Evolutionary conservation across 208 protist species (phyloP).

Genomic region (Trypanosoma avium): DNA sequence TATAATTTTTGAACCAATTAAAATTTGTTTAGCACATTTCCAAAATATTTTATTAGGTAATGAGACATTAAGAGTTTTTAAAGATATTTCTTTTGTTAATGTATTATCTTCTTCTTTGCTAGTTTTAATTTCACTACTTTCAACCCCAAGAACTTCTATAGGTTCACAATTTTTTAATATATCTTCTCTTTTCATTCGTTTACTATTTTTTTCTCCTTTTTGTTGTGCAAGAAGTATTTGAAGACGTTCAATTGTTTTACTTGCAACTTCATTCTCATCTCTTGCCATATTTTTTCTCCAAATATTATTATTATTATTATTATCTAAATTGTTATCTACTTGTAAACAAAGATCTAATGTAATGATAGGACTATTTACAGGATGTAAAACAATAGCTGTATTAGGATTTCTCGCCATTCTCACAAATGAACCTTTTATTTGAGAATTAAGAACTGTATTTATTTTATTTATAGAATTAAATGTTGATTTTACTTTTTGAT

Average conservation of each 20-base stretch:
- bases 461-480: not conserved
- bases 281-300: constrained; percentile 76
- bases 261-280: constrained; percentile 49
- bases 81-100: not conserved
- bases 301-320: constrained; percentile 1
- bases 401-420: constrained; percentile 26
- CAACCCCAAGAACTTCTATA: constrained; percentile 46
- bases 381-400: constrained; percentile 31
- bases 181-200: constrained; percentile 40
- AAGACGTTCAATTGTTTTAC: constrained; percentile 76
- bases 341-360: constrained; percentile 36
- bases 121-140: constrained; percentile 9
- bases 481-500: not conserved
- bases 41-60: constrained; percentile 68
- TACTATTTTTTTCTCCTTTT: constrained; percentile 24
- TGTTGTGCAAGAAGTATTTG: constrained; percentile 61
- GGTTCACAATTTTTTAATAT: constrained; percentile 49
- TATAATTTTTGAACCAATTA: constrained; percentile 42
- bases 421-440: not conserved
- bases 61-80: constrained; percentile 41
- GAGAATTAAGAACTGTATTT: not conserved
- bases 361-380: constrained; percentile 25
- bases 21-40: constrained; percentile 42
- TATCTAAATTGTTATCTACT: no score
- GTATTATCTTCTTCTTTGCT: constrained; percentile 4